Conservation (phyloP, 2,329 filamentous ascomycete species). For the Aspergillus spinulosporus region DNA sequence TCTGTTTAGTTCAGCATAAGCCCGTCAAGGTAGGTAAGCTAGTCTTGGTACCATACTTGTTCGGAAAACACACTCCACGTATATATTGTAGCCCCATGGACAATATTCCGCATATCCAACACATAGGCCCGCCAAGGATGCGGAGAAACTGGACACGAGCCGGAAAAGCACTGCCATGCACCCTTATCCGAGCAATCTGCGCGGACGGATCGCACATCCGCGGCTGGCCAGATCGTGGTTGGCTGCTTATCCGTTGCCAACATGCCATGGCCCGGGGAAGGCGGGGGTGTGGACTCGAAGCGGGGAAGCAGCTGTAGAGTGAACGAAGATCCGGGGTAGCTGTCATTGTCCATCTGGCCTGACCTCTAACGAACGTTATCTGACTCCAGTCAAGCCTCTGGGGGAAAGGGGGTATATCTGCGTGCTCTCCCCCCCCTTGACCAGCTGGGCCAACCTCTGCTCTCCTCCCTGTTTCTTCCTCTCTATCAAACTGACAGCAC, state of each 20-base stretch:
- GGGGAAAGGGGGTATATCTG: background rate
- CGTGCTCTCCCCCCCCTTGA: background rate
- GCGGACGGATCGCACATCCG: background rate
- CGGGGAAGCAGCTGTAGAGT: no score
- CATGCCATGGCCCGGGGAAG: background rate
- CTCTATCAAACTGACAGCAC: no score
- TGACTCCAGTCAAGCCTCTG: no score
- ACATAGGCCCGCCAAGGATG: background rate
- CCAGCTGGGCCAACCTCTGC: no score
- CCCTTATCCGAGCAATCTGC: background rate
- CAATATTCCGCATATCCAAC: background rate
- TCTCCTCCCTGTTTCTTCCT: no score
- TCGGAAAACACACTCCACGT: background rate
- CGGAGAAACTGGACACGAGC: background rate
- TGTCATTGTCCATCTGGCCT: background rate
- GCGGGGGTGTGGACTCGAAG: background rate
- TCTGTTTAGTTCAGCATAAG: no score
- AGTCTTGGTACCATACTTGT: no score
- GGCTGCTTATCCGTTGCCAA: background rate
- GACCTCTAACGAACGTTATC: no score
- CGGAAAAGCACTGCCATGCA: conserved; percentile 3
- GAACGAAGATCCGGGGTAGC: conserved; percentile 1
- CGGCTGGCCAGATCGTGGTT: background rate
- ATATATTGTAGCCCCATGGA: conserved; percentile 1
- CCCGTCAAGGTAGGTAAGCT: no score